These are phyloP conservation scores for Colletotrichum cordylinicola DNA, from an alignment of 2,329 filamentous ascomycete genomes.

Conservation along the genomic window DNA sequence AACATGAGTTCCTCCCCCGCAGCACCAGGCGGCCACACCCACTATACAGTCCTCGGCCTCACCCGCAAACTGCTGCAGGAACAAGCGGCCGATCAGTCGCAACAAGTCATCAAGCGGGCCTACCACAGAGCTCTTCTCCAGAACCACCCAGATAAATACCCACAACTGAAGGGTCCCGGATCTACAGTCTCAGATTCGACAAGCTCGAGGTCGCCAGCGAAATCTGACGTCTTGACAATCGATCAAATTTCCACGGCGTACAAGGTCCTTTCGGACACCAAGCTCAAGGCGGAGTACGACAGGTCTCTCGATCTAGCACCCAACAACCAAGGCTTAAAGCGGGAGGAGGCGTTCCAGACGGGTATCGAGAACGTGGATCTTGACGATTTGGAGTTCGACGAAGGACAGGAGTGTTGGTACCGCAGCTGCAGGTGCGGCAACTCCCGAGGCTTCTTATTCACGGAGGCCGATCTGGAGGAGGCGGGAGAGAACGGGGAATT, in stretches of 20 bases:
- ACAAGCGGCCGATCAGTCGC: conserved; percentile 39
- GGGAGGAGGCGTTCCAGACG: conserved; percentile 50
- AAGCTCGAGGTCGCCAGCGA: conserved; percentile 18
- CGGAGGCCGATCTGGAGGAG: conserved; percentile 65
- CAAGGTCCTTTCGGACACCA: conserved; percentile 57
- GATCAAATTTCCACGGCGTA: conserved; percentile 70
- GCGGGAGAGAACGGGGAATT: conserved; percentile 64
- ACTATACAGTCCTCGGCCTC: conserved; percentile 67
- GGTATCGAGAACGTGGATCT: conserved; percentile 70
- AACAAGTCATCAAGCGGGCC: conserved; percentile 62
- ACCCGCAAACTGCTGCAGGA: conserved; percentile 52
- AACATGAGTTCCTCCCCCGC: conserved; percentile 18
- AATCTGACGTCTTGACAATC: conserved; percentile 49
- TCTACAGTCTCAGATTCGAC: not conserved
- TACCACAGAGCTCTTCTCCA: conserved; percentile 69
- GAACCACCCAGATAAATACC: conserved; percentile 68
- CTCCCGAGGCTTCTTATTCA: conserved; percentile 62
- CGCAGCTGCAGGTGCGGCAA: conserved; percentile 70
- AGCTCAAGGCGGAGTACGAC: conserved; percentile 60
- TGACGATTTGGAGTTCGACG: conserved; percentile 66
- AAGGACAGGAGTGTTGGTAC: conserved; percentile 54
- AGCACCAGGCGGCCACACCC: conserved; percentile 42
- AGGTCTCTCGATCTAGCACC: conserved; percentile 45
- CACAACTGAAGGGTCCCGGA: conserved; percentile 13
- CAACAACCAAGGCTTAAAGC: conserved; percentile 26